Evolutionary conservation across 2,329 filamentous ascomycete species (phyloP).

Genomic region (Pseudodiploospora longispora): DNA sequence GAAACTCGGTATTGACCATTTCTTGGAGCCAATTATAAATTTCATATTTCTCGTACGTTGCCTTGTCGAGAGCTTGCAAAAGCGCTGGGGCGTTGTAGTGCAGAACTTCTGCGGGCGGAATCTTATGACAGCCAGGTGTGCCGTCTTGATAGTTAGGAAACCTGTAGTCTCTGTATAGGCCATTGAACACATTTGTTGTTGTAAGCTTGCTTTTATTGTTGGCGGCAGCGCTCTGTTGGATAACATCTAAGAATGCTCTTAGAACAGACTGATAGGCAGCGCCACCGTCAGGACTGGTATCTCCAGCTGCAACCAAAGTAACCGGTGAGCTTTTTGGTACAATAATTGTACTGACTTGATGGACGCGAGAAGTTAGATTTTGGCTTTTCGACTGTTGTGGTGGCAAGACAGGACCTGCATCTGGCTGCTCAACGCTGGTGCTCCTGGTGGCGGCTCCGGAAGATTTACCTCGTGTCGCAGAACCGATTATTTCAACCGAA

Average conservation of each 20-base stretch:
- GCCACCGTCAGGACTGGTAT: too few species aligned
- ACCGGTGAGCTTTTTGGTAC: too few species aligned
- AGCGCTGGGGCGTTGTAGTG: constrained; percentile 37
- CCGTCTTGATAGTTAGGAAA: constrained; percentile 20
- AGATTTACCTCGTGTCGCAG: constrained; percentile 8
- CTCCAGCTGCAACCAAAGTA: too few species aligned
- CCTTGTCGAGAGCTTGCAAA: constrained; percentile 23
- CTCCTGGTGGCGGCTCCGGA: constrained; percentile 7
- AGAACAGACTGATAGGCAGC: too few species aligned
- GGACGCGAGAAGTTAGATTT: background rate
- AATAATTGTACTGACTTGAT: too few species aligned
- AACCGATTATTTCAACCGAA: constrained; percentile 10
- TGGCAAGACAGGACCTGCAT: background rate
- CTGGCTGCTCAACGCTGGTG: constrained; percentile 9
- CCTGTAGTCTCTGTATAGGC: constrained; percentile 24
- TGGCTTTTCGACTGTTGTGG: background rate
- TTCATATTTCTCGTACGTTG: constrained; percentile 23
- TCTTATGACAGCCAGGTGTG: constrained; percentile 27
- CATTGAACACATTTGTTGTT: constrained; percentile 15
- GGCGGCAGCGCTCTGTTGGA: background rate
- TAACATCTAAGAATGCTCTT: too few species aligned
- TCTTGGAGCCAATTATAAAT: constrained; percentile 28
- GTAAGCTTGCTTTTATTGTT: constrained; percentile 16
- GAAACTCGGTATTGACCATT: constrained; percentile 18
- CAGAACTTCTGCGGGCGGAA: constrained; percentile 34